phyloP scores from a whole-genome alignment of 2,329 filamentous ascomycete species.

The Scopulariopsis brevicaulis region DNA sequence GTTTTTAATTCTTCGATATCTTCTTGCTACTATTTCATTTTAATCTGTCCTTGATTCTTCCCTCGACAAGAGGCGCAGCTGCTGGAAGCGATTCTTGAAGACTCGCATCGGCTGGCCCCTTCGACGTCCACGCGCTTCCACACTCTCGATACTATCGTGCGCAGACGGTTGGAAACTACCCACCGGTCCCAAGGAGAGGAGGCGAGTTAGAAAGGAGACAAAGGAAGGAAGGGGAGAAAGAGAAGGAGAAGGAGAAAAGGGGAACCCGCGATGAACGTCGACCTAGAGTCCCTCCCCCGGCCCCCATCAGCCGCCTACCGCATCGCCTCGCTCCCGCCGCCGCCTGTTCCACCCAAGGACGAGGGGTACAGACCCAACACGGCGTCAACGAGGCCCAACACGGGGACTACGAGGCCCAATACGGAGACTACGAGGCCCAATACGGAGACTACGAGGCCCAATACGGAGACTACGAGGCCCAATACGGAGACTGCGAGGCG shows the following conservation, averaged over 20 bases:
- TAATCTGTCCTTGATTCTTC: no score
- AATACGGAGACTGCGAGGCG: not conserved
- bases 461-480: not conserved
- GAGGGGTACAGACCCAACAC: constrained; percentile 3
- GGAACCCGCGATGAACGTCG: not conserved
- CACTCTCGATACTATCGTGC: no score
- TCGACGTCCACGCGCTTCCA: no score
- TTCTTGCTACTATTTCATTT: no score
- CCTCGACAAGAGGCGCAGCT: no score
- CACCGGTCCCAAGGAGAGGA: no score
- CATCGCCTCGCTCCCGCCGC: constrained; percentile 1
- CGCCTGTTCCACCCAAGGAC: constrained; percentile 4
- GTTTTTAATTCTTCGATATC: no score
- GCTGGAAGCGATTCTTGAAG: no score
- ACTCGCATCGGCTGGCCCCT: no score
- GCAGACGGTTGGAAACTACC: no score
- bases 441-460: not conserved
- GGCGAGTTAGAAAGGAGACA: not conserved
- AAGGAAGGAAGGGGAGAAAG: not conserved
- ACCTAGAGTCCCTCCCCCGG: not conserved
- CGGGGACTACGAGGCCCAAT: not conserved
- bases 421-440: not conserved
- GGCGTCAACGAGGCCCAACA: not conserved
- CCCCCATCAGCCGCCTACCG: not conserved
- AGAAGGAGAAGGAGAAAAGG: not conserved